Conservation (phyloP, 768 basidiomycete species). For the Termitomyces bulborhizus region DNA sequence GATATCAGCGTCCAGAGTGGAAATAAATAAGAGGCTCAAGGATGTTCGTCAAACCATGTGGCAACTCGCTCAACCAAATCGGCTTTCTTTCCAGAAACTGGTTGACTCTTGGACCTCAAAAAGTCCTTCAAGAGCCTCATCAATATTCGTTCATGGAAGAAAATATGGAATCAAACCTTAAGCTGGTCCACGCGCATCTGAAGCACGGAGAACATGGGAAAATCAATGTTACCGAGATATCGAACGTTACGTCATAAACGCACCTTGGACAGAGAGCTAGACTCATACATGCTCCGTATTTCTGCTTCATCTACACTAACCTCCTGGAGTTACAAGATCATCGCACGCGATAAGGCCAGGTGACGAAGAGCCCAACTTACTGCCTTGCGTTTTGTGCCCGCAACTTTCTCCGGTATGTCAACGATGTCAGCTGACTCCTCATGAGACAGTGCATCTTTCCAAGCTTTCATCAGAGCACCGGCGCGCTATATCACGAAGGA, state of each 20-base stretch:
- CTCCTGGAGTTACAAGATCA: constrained; percentile 35
- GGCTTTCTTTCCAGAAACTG: constrained; percentile 64
- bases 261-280: constrained; percentile 63
- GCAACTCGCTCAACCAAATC: constrained; percentile 63
- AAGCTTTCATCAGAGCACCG: constrained; percentile 59
- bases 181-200: constrained; percentile 76
- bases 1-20: background rate
- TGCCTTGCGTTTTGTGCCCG: constrained; percentile 64
- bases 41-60: constrained; percentile 51
- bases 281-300: constrained; percentile 59
- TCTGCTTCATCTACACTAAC: constrained; percentile 65
- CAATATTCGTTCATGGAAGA: background rate
- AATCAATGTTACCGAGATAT: constrained; percentile 7
- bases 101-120: constrained; percentile 56
- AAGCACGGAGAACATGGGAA: constrained; percentile 4
- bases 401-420: constrained; percentile 23
- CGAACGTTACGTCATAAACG: constrained; percentile 13
- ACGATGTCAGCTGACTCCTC: constrained; percentile 62
- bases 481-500: constrained; percentile 41
- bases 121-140: constrained; percentile 47
- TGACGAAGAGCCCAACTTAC: constrained; percentile 34
- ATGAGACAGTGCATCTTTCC: constrained; percentile 57
- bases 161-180: constrained; percentile 42
- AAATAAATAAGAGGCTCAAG: background rate
- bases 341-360: constrained; percentile 1